These are phyloP conservation scores for Neofusicoccum sp. DNA, from an alignment of 2,329 filamentous ascomycete genomes.

Conservation along the genomic window DNA sequence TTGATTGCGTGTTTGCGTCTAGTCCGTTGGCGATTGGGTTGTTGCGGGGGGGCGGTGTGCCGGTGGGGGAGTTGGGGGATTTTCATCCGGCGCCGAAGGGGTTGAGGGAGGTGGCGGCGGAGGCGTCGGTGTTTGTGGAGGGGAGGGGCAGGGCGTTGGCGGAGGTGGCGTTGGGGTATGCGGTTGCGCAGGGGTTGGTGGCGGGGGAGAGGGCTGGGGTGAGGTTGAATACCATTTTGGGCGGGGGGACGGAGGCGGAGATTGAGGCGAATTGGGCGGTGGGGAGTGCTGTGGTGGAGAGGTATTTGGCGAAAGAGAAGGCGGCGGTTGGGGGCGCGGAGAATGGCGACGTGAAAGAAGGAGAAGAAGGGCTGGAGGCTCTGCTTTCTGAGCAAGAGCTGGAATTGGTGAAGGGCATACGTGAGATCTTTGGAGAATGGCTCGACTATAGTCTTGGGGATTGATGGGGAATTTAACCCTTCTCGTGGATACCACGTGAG, in stretches of 20 bases:
- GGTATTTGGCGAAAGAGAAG: not conserved
- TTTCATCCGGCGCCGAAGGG: slow-evolving; percentile 66
- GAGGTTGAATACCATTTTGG: slow-evolving; percentile 1
- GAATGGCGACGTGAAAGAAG: not conserved
- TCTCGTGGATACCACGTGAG: no score
- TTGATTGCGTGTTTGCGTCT: slow-evolving; percentile 82
- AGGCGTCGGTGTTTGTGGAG: slow-evolving; percentile 7
- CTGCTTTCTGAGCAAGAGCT: not conserved
- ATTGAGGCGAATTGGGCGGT: slow-evolving; percentile 14
- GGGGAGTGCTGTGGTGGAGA: not conserved
- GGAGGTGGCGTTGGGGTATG: slow-evolving; percentile 12
- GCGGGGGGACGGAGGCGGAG: not conserved
- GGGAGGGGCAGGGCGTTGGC: not conserved
- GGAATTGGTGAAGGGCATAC: not conserved
- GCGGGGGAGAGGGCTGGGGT: not conserved
- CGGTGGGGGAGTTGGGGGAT: slow-evolving; percentile 72
- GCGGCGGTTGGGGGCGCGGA: not conserved
- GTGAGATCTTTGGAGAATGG: slow-evolving; percentile 13
- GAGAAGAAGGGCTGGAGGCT: not conserved
- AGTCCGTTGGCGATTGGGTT: slow-evolving; percentile 91
- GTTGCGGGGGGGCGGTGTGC: slow-evolving; percentile 73
- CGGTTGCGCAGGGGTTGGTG: not conserved
- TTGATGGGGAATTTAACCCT: not conserved
- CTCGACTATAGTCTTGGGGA: slow-evolving; percentile 12
- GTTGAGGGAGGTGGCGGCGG: not conserved